Percentiles rank a stretch among this genome's conserved stretches.
Conservation (phyloP, 2,329 filamentous ascomycete genomes). For the Ophiostoma ulmi region DNA sequence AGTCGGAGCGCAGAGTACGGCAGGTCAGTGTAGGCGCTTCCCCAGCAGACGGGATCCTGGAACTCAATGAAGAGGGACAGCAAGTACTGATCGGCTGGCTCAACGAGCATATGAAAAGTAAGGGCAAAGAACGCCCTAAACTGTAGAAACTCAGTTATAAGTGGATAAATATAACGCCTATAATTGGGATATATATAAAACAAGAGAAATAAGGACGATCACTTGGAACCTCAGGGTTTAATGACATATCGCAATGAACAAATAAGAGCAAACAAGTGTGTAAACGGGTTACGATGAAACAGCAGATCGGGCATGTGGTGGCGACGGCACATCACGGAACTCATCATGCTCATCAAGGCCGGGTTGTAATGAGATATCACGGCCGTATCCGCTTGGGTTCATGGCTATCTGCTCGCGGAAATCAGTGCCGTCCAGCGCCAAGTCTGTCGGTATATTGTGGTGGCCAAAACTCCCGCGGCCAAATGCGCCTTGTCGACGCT, state of each 20-base stretch:
- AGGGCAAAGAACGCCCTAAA: not conserved
- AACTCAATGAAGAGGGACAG: constrained; percentile 16
- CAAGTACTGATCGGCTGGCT: constrained; percentile 23
- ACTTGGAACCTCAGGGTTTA: not conserved
- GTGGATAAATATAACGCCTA: not conserved
- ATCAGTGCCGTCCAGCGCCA: not conserved
- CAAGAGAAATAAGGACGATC: not conserved
- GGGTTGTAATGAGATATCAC: not conserved
- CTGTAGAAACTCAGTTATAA: not conserved
- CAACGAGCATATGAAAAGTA: constrained; percentile 17
- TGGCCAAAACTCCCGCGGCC: not conserved
- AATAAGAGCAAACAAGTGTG: not conserved
- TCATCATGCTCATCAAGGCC: not conserved
- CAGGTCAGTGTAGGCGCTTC: constrained; percentile 35
- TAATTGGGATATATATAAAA: not conserved
- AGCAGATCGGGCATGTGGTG: not conserved
- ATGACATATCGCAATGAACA: not conserved
- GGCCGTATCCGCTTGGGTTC: not conserved
- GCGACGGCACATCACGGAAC: not conserved
- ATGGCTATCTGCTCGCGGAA: not conserved
- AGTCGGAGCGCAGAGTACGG: not conserved
- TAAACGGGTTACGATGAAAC: not conserved
- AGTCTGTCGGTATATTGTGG: not conserved
- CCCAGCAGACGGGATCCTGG: not conserved
- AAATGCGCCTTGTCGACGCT: not conserved